Evolutionary conservation across 768 basidiomycete species (phyloP).

Genomic region (Gloeopeniophorella convolvens): DNA sequence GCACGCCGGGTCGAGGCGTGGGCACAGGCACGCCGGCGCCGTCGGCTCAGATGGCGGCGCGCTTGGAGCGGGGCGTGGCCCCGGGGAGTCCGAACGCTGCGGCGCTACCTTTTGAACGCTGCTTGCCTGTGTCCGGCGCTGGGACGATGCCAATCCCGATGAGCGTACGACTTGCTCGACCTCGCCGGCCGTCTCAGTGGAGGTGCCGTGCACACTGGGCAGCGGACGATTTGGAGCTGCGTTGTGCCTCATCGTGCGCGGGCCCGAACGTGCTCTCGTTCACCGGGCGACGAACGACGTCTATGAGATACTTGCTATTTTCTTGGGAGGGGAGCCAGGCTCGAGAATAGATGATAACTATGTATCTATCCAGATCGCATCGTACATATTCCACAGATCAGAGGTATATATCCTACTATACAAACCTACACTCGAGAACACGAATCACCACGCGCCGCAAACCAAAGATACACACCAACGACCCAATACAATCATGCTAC

Average conservation of each 20-base stretch:
- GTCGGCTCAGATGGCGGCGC: neutral
- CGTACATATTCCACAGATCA: no score
- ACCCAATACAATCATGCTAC: neutral
- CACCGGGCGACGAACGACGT: no score
- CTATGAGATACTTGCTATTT: no score
- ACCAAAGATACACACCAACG: neutral
- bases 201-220: slow-evolving; percentile 2
- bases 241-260: neutral
- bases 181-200: slow-evolving; percentile 5
- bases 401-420: no score
- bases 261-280: neutral
- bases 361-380: no score
- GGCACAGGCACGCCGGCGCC: neutral
- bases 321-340: no score
- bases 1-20: neutral
- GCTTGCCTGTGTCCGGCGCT: slow-evolving; percentile 1
- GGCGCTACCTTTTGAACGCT: neutral
- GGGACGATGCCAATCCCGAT: neutral
- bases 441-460: neutral
- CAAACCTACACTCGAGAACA: no score
- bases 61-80: no score
- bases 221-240: neutral
- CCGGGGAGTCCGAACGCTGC: no score
- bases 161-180: neutral
- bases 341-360: no score